Evolutionary conservation across 345 rosid species (phyloP).

Genomic region (Gossypium ekmanianum): DNA sequence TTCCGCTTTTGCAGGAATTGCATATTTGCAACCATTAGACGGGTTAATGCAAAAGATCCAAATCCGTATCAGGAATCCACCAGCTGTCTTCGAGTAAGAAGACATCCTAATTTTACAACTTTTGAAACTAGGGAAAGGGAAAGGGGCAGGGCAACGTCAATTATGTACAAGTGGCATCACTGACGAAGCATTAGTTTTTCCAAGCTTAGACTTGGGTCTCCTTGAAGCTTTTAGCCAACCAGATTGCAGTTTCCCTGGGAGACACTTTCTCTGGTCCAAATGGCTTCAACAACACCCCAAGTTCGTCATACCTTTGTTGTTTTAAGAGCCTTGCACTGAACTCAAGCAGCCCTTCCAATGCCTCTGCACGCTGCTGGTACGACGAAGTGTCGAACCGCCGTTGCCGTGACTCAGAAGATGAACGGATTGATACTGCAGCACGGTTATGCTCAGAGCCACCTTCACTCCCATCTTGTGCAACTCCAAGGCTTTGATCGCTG

Average conservation of each 20-base stretch:
- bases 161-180: conserved; percentile 15
- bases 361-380: conserved; percentile 92
- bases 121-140: neutral
- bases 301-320: conserved; percentile 77
- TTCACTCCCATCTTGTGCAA: conserved; percentile 22
- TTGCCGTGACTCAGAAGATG: conserved; percentile 45
- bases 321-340: conserved; percentile 81
- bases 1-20: neutral
- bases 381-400: conserved; percentile 85
- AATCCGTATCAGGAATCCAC: conserved; percentile 8
- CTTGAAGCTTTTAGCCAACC: conserved; percentile 95
- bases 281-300: conserved; percentile 80
- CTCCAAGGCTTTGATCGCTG: conserved; percentile 28
- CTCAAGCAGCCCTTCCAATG: conserved; percentile 88
- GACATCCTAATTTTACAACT: conserved; percentile 5
- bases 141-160: neutral
- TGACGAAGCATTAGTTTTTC: neutral
- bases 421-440: conserved; percentile 37
- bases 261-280: conserved; percentile 93
- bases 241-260: conserved; percentile 92
- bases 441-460: conserved; percentile 27
- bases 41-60: conserved; percentile 11
- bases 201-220: conserved; percentile 45
- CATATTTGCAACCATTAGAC: neutral
- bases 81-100: conserved; percentile 2